These are phyloP conservation scores for Pseudopediastrum boryanum DNA, from an alignment of 139 green algal species.

Conservation along the genomic window DNA sequence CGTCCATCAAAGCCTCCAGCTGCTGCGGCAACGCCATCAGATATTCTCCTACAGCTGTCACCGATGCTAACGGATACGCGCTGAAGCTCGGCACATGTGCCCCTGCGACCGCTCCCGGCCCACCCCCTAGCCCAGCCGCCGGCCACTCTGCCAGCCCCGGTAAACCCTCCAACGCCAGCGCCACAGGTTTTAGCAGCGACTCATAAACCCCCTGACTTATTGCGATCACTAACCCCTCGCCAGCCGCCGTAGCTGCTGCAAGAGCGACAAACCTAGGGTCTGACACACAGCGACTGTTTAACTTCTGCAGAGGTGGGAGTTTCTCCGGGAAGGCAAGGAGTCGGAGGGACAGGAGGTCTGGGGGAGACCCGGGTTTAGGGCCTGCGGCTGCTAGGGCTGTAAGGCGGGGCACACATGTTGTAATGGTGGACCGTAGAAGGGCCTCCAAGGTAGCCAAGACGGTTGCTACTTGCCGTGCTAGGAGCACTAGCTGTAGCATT, in stretches of 20 bases:
- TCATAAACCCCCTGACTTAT: constrained; percentile 72
- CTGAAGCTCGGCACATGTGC: constrained; percentile 81
- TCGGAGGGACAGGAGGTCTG: constrained; percentile 27
- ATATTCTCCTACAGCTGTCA: constrained; percentile 85
- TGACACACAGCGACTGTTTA: too few species aligned
- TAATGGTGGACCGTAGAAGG: background rate
- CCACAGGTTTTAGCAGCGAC: constrained; percentile 58
- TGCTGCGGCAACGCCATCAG: constrained; percentile 92
- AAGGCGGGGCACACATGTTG: constrained; percentile 2
- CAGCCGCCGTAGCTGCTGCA: constrained; percentile 12
- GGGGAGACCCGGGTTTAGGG: constrained; percentile 2
- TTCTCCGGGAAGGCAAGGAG: constrained; percentile 19
- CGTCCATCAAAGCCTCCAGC: constrained; percentile 72
- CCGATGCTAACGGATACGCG: constrained; percentile 79
- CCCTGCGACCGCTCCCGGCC: background rate
- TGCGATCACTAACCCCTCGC: constrained; percentile 35
- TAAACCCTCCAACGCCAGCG: constrained; percentile 41
- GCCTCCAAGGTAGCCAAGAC: constrained; percentile 9
- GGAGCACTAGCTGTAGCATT: constrained; percentile 20
- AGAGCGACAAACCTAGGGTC: constrained; percentile 37
- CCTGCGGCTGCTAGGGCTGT: constrained; percentile 18
- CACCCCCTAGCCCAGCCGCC: constrained; percentile 20
- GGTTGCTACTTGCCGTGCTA: constrained; percentile 9
- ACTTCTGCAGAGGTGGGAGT: constrained; percentile 28
- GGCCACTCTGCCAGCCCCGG: constrained; percentile 50